These are phyloP conservation scores for Pythium sukuiense DNA, from an alignment of 352 stramenopile genomes.

Conservation along the genomic window DNA sequence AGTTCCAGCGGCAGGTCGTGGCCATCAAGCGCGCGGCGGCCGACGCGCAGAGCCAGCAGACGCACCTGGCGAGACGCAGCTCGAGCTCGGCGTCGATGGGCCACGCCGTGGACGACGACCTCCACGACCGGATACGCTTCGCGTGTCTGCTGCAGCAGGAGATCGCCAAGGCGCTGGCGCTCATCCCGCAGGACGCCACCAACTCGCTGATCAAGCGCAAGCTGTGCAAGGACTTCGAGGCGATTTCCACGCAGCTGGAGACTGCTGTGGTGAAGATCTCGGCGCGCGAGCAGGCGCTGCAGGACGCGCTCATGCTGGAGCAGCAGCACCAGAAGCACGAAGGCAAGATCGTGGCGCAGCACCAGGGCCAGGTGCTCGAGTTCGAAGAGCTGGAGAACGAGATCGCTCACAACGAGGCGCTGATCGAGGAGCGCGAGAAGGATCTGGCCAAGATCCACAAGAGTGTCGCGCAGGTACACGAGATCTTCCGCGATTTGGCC, in stretches of 20 bases:
- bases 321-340: slow-evolving; percentile 34
- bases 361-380: slow-evolving; percentile 74
- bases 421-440: slow-evolving; percentile 88
- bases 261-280: slow-evolving; percentile 63
- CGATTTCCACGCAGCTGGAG: slow-evolving; percentile 75
- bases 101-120: slow-evolving; percentile 59
- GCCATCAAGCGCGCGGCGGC: slow-evolving; percentile 68
- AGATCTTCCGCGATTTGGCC: slow-evolving; percentile 89
- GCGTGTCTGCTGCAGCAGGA: slow-evolving; percentile 82
- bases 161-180: slow-evolving; percentile 60
- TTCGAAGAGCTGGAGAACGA: slow-evolving; percentile 84
- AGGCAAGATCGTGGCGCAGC: slow-evolving; percentile 60
- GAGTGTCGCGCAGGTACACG: slow-evolving; percentile 89
- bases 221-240: slow-evolving; percentile 80
- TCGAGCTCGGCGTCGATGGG: slow-evolving; percentile 7
- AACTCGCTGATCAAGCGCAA: slow-evolving; percentile 80
- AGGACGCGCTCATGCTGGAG: slow-evolving; percentile 42
- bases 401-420: slow-evolving; percentile 86
- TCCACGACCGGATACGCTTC: slow-evolving; percentile 85
- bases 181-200: slow-evolving; percentile 56
- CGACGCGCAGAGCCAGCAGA: slow-evolving; percentile 1
- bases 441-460: slow-evolving; percentile 88
- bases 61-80: neutral
- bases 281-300: slow-evolving; percentile 58
- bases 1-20: slow-evolving; percentile 82